Conservation (phyloP, 225 moss, liverwort and hornwort genomes). For the Climacium dendroides region DNA sequence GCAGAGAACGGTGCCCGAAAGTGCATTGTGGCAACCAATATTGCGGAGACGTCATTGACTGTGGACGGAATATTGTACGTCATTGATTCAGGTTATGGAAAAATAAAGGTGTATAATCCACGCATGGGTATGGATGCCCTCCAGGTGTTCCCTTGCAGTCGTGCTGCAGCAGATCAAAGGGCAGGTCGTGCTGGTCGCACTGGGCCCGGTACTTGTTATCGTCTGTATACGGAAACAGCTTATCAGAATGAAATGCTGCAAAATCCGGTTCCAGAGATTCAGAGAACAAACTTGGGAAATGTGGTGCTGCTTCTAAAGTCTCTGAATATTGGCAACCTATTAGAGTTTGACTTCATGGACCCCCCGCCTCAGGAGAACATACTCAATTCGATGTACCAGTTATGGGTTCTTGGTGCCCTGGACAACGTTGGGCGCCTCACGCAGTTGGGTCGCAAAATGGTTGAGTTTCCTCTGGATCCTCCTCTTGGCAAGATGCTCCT, state of each 20-base stretch:
- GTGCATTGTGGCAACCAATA: conserved; percentile 97
- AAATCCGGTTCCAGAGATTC: conserved; percentile 97
- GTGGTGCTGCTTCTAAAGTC: conserved; percentile 80
- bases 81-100: conserved; percentile 95
- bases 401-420: conserved; percentile 91
- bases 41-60: conserved; percentile 95
- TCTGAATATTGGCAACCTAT: conserved; percentile 77
- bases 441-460: conserved; percentile 92
- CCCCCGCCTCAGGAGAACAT: conserved; percentile 99
- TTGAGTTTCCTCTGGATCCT: conserved; percentile 94
- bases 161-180: conserved; percentile 98
- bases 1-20: conserved; percentile 94
- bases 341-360: conserved; percentile 98
- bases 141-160: conserved; percentile 93
- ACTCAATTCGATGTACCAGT: conserved; percentile 95
- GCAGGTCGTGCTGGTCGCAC: conserved; percentile 93
- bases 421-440: conserved; percentile 95
- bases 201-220: conserved; percentile 89
- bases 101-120: conserved; percentile 98
- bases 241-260: conserved; percentile 98
- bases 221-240: conserved; percentile 81
- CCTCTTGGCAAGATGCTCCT: conserved; percentile 95
- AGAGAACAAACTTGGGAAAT: conserved; percentile 93
- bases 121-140: conserved; percentile 99
- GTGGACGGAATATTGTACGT: conserved; percentile 97